Conservation (phyloP, 129 eudicot species). For the Centrapalus pauciflorus region DNA sequence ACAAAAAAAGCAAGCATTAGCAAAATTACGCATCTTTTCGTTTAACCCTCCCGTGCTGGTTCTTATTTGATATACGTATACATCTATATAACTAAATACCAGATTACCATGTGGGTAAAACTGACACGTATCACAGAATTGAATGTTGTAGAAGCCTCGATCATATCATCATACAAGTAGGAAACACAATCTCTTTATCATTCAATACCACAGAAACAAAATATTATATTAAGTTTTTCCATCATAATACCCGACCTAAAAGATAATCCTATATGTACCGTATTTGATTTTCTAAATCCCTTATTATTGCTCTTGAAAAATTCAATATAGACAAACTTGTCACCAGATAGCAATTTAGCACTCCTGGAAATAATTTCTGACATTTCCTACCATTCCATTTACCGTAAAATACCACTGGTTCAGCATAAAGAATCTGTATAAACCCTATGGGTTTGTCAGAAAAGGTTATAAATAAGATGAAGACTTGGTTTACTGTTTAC, state of each 20-base stretch:
- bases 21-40: slow-evolving; percentile 6
- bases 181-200: background rate
- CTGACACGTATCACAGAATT: background rate
- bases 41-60: slow-evolving; percentile 3
- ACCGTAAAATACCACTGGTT: too few relatives aligned
- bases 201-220: background rate
- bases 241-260: background rate
- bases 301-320: background rate
- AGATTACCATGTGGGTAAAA: slow-evolving; percentile 2
- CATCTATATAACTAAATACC: slow-evolving; percentile 1
- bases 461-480: too few relatives aligned
- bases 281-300: background rate
- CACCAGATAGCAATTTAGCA: too few relatives aligned
- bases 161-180: background rate
- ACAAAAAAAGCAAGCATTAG: background rate
- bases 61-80: background rate
- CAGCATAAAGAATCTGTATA: too few relatives aligned
- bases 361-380: too few relatives aligned
- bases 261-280: background rate
- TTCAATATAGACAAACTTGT: background rate
- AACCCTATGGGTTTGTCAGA: too few relatives aligned
- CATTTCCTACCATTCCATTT: too few relatives aligned
- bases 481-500: too few relatives aligned
- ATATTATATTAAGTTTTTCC: slow-evolving; percentile 1
- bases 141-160: background rate